phyloP scores from a whole-genome alignment of 768 basidiomycete species.

The Termitomyces sp. region DNA sequence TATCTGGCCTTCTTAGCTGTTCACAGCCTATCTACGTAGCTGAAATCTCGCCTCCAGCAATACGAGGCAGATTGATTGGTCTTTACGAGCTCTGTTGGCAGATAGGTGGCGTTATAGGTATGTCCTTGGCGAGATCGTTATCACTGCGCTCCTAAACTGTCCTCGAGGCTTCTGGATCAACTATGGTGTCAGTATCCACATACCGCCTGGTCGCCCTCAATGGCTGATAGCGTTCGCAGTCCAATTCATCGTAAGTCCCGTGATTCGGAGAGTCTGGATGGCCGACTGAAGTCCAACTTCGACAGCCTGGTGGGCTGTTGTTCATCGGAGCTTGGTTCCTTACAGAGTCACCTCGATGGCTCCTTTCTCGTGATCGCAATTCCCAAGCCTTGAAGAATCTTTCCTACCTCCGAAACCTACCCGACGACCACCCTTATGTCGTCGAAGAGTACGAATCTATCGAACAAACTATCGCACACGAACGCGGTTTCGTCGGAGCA shows the following conservation, averaged over 20 bases:
- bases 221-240: constrained; percentile 36
- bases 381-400: constrained; percentile 26
- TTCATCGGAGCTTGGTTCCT: constrained; percentile 28
- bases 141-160: neutral
- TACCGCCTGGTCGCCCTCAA: constrained; percentile 23
- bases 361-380: constrained; percentile 30
- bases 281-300: neutral
- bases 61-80: constrained; percentile 43
- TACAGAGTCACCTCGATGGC: constrained; percentile 31
- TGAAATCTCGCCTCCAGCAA: constrained; percentile 39
- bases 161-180: constrained; percentile 30
- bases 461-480: constrained; percentile 25
- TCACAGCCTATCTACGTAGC: constrained; percentile 35
- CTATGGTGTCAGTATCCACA: constrained; percentile 27
- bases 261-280: neutral
- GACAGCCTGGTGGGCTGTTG: constrained; percentile 28
- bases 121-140: constrained; percentile 6
- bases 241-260: constrained; percentile 27
- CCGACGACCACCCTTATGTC: constrained; percentile 24
- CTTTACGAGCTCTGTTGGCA: constrained; percentile 47
- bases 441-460: constrained; percentile 28
- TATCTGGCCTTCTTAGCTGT: neutral
- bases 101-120: constrained; percentile 38
- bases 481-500: constrained; percentile 27
- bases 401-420: constrained; percentile 26